Evolutionary conservation across 2,329 filamentous ascomycete genomes (phyloP), one percentile per base, ranked within the genome.

Genomic region (Onygenales sp.): DNA sequence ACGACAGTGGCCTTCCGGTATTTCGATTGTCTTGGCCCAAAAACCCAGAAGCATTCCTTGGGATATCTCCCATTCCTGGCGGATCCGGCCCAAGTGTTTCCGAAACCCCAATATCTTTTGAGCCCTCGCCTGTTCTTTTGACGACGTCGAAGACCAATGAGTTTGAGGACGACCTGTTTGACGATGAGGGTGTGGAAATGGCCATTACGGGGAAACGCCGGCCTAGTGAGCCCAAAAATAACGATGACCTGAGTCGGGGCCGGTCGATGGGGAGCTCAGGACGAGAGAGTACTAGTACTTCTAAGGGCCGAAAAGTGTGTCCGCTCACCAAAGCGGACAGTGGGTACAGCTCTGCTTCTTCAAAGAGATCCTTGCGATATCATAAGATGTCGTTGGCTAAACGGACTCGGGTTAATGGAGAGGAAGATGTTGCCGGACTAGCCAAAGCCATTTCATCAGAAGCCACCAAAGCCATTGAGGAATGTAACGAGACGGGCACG

Each of bases 261-360:
- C 46, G 46, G 11, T 31, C 33, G 49, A 39, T 49, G 10, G 60
- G 61, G 42, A 44, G 34, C 42, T 49, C 54, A 27, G 37, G 49
- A 17, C 57, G 58, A 13, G 27, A 45, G 14, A 48, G 49, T 37
- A 47, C 47, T 14, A 52, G 27, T 13, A 42, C 13, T 14, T 7
- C 33, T 17, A 51, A 55, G 33, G 54, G 57, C 32, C 59, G 55
- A 43, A 63, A 58, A 36, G 54, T 54, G 3, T 59, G 52, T 17
- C 61, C 64, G 4, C 59, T 65, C 37, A 62, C 57, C 51, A 69
- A 70, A 50, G 62, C 61, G 10, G 69, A 71, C 52, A 70, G 68
- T 51, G 69, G 69, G 17, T 71, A 71, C 52, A 70, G 67, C 52
- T 70, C 68, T 34, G 64, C 65, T 10, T 62, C 64, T 7, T 70